Evolutionary conservation across 2,329 filamentous ascomycete genomes (phyloP), one percentile per base, ranked within the genome.

Genomic region (Colletotrichum abscissum): DNA sequence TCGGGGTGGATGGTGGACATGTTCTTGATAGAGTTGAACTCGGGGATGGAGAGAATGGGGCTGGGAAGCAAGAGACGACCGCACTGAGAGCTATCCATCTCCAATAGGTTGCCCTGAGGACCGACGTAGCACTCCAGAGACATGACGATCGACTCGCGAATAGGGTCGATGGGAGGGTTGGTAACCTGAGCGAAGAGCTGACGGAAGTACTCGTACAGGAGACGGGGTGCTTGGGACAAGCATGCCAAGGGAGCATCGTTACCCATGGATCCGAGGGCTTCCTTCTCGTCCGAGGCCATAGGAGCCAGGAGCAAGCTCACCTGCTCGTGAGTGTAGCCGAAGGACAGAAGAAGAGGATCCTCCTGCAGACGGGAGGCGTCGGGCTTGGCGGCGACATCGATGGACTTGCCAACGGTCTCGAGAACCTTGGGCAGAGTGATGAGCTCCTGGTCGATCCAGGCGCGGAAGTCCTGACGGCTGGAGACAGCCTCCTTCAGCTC

Each of bases 171-270:
- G 16, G 96, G 96, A 77, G 96, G 96, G 84, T 98, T 98, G 75
- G 96, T 98, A 82, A 98, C 96, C 86, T 98, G 96, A 11, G 96
- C 96, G 82, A 98, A 98, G 56, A 98, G 92, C 86, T 98, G 94
- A 75, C 96, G 92, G 92, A 98, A 98, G 86, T 98, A 98, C 83
- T 98, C 96, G 83, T 94, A 97, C 24, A 98, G 90, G 67, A 98
- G 88, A 77, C 95, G 94, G 77, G 96, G 95, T 75, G 95, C 94
- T 76, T 94, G 90, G n/a, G 96, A 94, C 81, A 98, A 88, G 83
- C 95, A 98, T 66, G 96, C 96, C 76, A 98, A 87, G 56, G 96
- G 96, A 57, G 94, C 94, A 86, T 98, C 96, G 81, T 98, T 98
- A 78, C 96, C 96, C 96, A 98, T 98, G 73, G 96, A 98, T 54